Conservation (phyloP, 371 early-diverging fungal genomes). For the Saksenaea vasiformis region DNA sequence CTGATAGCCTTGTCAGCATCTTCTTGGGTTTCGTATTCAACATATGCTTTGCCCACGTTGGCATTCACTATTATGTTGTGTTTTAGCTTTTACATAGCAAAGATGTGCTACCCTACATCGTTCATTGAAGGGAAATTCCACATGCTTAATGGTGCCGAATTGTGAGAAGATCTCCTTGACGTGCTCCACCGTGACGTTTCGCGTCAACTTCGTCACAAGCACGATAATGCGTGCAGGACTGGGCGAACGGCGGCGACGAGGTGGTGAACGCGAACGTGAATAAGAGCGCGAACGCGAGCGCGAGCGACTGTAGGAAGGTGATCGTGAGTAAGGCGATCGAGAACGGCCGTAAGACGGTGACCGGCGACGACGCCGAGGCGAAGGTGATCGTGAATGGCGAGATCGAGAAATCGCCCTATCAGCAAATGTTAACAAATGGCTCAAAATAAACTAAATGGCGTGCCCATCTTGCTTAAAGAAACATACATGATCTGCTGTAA, state of each 20-base stretch:
- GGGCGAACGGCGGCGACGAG: conserved; percentile 8
- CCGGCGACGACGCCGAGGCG: conserved; percentile 17
- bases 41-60: conserved; percentile 57
- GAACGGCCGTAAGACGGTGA: conserved; percentile 1
- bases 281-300: conserved; percentile 19
- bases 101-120: conserved; percentile 28
- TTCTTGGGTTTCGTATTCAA: conserved; percentile 58
- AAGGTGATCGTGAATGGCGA: conserved; percentile 24
- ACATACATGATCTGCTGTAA: not conserved
- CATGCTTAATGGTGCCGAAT: conserved; percentile 35
- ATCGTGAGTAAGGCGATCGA: conserved; percentile 11
- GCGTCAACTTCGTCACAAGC: conserved; percentile 26
- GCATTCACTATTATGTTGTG: conserved; percentile 34
- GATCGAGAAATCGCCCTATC: conserved; percentile 8
- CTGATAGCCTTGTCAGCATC: conserved; percentile 57
- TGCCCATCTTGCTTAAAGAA: not conserved
- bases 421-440: not conserved
- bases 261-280: conserved; percentile 12
- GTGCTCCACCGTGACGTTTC: conserved; percentile 46
- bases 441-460: not conserved
- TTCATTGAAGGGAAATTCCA: conserved; percentile 48
- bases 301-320: conserved; percentile 24
- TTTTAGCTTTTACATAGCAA: not conserved
- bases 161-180: conserved; percentile 49
- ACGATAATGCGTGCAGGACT: conserved; percentile 8